Conservation (phyloP, 1,139 yeast species). For the Debaryomycetaceae sp. region DNA sequence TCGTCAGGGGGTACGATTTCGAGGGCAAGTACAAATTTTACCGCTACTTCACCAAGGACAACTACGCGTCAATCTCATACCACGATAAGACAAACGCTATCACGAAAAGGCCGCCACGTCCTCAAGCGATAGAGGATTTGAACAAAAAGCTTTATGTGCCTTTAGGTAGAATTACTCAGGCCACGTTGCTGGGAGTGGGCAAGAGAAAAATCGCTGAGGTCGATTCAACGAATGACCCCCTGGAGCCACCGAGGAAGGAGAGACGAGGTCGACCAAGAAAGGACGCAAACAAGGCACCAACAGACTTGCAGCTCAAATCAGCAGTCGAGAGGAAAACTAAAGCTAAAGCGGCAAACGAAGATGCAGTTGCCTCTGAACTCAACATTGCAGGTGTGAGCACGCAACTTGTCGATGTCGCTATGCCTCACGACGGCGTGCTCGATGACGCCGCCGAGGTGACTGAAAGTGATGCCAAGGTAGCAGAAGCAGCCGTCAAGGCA, state of each 20-base stretch:
- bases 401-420: no score
- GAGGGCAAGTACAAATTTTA: constrained; percentile 72
- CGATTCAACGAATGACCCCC: constrained; percentile 1
- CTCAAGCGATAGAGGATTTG: constrained; percentile 16
- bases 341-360: background rate
- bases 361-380: background rate
- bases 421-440: no score
- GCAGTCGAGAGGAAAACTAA: no score
- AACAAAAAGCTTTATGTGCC: constrained; percentile 18
- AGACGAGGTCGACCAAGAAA: constrained; percentile 9
- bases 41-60: constrained; percentile 49
- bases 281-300: no score
- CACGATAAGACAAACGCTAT: constrained; percentile 8
- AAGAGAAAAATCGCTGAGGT: constrained; percentile 7
- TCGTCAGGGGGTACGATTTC: constrained; percentile 66
- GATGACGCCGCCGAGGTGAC: no score
- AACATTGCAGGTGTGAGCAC: no score
- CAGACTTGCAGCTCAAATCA: no score
- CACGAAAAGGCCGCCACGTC: constrained; percentile 1
- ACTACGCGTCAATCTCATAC: constrained; percentile 4
- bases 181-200: constrained; percentile 13
- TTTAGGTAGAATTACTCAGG: constrained; percentile 24
- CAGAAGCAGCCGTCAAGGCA: no score
- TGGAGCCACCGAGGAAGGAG: constrained; percentile 7
- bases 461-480: no score